Percentiles rank a stretch among this genome's conserved stretches.
phyloP scores from a whole-genome alignment of 108 stramenopile genomes.

The Fragilariopsis cylindrus region DNA sequence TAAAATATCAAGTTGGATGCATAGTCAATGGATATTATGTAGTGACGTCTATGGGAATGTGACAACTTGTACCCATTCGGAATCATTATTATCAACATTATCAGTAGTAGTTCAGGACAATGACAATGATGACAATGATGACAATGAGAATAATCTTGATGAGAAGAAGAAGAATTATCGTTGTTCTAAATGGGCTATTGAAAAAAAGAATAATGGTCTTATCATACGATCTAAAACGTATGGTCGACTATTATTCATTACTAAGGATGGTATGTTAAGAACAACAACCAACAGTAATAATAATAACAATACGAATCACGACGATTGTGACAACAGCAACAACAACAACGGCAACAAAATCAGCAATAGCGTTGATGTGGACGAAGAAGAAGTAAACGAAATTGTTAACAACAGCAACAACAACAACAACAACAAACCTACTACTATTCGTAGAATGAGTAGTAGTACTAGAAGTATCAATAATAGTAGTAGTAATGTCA shows the following conservation, averaged over 20 bases:
- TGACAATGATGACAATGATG: not conserved
- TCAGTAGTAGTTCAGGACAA: not conserved
- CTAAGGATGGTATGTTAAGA: not conserved
- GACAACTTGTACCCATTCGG: not conserved
- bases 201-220: constrained; percentile 33
- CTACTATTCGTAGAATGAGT: not conserved
- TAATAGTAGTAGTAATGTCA: not conserved
- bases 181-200: constrained; percentile 43
- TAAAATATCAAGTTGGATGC: constrained; percentile 44
- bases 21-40: constrained; percentile 34
- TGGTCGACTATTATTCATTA: constrained; percentile 16
- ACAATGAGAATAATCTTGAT: not conserved
- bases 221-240: constrained; percentile 32
- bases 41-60: constrained; percentile 3
- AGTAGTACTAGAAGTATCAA: not conserved
- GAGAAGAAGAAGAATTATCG: not conserved
- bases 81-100: not conserved
- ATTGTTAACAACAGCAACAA: not conserved
- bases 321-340: too few species aligned
- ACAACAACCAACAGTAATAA: not conserved
- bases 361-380: not conserved
- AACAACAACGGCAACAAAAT: not conserved
- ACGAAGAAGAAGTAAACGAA: not conserved
- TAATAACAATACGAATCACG: not conserved
- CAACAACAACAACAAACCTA: not conserved